These are phyloP conservation scores for Filobasidium uniguttulatum DNA, from an alignment of 1,284 basidiomycete species.

Conservation along the genomic window DNA sequence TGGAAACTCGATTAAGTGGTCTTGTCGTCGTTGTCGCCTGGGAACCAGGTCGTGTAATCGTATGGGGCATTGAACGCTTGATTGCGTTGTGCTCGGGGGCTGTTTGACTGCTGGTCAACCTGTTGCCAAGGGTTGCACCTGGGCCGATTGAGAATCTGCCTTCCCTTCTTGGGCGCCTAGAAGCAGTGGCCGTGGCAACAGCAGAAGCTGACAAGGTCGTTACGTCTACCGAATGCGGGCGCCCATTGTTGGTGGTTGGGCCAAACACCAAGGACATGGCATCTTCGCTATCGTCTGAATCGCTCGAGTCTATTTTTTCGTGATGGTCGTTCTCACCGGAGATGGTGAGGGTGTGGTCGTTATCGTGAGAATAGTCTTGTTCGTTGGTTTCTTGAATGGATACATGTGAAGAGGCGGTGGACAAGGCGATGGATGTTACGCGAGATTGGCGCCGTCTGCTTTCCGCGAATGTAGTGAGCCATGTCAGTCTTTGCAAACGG, in stretches of 20 bases:
- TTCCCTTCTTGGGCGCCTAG: neutral
- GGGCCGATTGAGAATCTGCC: slow-evolving; percentile 1
- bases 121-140: neutral
- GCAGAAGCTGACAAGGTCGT: slow-evolving; percentile 51
- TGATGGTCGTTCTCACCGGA: neutral
- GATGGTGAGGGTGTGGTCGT: slow-evolving; percentile 42
- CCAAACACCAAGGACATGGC: slow-evolving; percentile 3
- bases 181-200: too few species aligned
- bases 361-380: slow-evolving; percentile 15
- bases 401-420: neutral
- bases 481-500: neutral
- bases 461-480: neutral
- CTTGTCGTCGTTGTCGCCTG: neutral
- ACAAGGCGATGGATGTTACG: neutral
- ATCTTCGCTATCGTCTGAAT: slow-evolving; percentile 6
- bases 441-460: neutral
- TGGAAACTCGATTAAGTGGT: neutral
- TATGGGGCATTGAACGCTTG: neutral
- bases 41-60: neutral
- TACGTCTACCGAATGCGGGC: slow-evolving; percentile 35
- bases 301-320: neutral
- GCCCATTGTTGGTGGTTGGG: neutral
- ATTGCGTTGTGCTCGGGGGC: neutral
- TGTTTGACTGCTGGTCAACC: neutral
- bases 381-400: neutral